Base-by-base conservation (phyloP, 148 eudicot genomes). In the Vaccinium myrtillus region DNA sequence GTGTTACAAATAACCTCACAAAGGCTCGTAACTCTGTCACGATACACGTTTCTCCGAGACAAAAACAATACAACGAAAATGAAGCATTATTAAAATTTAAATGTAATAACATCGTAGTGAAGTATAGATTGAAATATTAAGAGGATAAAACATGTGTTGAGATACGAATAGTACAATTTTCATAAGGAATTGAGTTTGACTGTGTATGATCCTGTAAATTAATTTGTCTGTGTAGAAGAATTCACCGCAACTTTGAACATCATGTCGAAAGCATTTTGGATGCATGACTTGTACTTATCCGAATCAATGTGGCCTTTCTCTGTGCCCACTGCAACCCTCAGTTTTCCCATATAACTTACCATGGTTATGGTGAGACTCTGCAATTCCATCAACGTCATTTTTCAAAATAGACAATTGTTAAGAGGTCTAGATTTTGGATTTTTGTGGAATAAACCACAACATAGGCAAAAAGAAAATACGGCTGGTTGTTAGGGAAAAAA, bases 301-400 rank as follows among this genome's bases (percentile, higher is more conserved):
- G 88, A 51, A 73, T 91, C 88, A 2, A 91, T 84, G 25, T 80
- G 54, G 25, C 88, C 89, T 80, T 86, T 89, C 82, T 91, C 88
- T n/a, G 87, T 77, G 49, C 90, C 90, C 32, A 91, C 82, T 19
- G 91, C 91, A 59, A 91, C 75, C 78, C 89, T 91, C 79, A 91
- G 48, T 59, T 87, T 69, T 74, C 86, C 88, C 91, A 88, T 89
- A 56, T 91, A 91, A 85, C 93, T 91, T 18, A 88, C 46, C 90
- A 91, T 86, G 73, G 95, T 92, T 85, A 94, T 87, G 23, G 93
- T 86, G n/a, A 94, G 89, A 84, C 89, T 92, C 98, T 94, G 95
- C 94, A 89, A 81, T 16, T 18, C 53, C n/a, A 56, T 3, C 55
- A 32, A 30, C 11, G 23, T 0, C 61, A 25, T 84, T 25, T 84